Evolutionary conservation across 768 basidiomycete species (phyloP).

Genomic region (Chalciporus chontae): DNA sequence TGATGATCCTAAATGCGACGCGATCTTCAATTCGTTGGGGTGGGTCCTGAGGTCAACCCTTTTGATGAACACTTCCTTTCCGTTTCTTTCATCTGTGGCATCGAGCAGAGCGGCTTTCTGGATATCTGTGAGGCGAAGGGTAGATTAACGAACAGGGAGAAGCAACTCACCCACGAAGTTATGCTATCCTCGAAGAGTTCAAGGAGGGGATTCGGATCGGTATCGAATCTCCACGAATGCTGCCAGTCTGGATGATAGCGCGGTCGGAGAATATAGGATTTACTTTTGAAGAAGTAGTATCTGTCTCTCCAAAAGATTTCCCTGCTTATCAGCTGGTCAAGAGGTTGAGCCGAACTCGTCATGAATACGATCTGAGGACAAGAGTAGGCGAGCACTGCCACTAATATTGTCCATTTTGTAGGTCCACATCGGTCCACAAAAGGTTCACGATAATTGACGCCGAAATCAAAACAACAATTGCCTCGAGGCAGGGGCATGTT

Average conservation of each 20-base stretch:
- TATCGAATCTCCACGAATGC: slow-evolving; percentile 22
- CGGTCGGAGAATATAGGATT: slow-evolving; percentile 22
- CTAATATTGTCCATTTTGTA: background rate
- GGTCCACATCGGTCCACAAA: background rate
- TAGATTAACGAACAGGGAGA: no score
- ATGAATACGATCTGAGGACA: background rate
- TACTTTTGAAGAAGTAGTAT: slow-evolving; percentile 5
- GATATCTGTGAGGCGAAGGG: background rate
- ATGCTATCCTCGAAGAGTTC: background rate
- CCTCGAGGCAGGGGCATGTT: background rate
- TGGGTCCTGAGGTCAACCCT: background rate
- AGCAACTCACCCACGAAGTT: background rate
- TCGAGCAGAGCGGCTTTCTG: background rate
- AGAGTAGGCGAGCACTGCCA: background rate
- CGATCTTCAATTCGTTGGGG: background rate
- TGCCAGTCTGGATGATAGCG: slow-evolving; percentile 23
- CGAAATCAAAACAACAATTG: background rate
- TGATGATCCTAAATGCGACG: background rate
- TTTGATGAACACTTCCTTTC: slow-evolving; percentile 3
- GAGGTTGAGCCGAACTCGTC: background rate
- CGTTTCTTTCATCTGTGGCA: background rate
- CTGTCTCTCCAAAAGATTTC: slow-evolving; percentile 12
- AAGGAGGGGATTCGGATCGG: background rate
- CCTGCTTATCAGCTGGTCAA: background rate
- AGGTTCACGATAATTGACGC: background rate